Evolutionary conservation across 805 yeast species (phyloP).

Genomic region (Nakazawaea ernobii): DNA sequence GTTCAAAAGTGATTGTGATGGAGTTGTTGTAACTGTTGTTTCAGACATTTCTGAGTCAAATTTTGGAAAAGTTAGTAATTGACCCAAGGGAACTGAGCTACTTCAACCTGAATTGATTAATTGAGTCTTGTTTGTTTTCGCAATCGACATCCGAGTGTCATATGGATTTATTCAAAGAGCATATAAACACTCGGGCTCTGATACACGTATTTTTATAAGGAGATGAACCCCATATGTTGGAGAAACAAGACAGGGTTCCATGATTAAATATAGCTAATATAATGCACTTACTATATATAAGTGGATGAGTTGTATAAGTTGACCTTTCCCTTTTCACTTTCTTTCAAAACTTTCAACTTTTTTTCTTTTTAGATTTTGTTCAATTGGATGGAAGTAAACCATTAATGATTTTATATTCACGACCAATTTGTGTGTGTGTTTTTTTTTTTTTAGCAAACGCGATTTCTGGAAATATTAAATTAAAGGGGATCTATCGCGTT

Average conservation of each 20-base stretch:
- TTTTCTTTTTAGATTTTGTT: neutral
- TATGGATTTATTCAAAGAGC: no score
- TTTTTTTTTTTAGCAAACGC: neutral
- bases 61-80: neutral
- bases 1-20: conserved; percentile 55
- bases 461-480: neutral
- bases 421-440: neutral
- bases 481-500: neutral
- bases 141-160: neutral
- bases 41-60: conserved; percentile 7
- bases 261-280: no score
- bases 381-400: conserved; percentile 6
- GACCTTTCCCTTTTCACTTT: neutral
- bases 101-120: neutral
- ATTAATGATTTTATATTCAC: neutral
- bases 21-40: conserved; percentile 19
- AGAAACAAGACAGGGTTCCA: no score
- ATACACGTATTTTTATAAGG: no score
- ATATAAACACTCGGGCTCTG: no score
- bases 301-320: no score
- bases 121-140: neutral
- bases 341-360: neutral
- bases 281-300: no score
- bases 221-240: no score
- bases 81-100: neutral